A percentile compares a stretch with the other conserved stretches of the same genome.
Conservation (phyloP, 2,329 filamentous ascomycete genomes). For the Cercospora nicotianae region DNA sequence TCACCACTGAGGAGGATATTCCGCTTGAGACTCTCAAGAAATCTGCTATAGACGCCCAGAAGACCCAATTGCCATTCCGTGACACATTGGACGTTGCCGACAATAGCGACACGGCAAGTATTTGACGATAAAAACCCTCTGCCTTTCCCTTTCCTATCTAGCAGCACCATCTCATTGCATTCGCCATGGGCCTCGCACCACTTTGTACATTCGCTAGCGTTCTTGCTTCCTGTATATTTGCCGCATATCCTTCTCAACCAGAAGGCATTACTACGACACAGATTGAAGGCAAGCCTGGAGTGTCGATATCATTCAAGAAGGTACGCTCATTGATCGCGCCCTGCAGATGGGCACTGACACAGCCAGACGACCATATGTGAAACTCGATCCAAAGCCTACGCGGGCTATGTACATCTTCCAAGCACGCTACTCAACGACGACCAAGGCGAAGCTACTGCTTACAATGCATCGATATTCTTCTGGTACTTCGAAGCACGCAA, state of each 20-base stretch:
- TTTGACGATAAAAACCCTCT: background rate
- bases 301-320: slow-evolving; percentile 32
- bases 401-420: slow-evolving; percentile 58
- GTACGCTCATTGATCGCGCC: background rate
- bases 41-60: background rate
- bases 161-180: background rate
- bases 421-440: slow-evolving; percentile 37
- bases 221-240: slow-evolving; percentile 11
- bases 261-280: slow-evolving; percentile 20
- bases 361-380: slow-evolving; percentile 49
- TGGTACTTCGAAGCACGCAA: slow-evolving; percentile 63
- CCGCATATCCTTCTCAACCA: slow-evolving; percentile 22
- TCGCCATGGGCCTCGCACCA: background rate
- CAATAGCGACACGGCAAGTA: background rate
- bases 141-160: background rate
- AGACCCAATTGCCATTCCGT: background rate
- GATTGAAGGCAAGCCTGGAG: slow-evolving; percentile 15
- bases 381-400: slow-evolving; percentile 55
- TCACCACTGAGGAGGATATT: background rate
- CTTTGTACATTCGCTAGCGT: slow-evolving; percentile 3
- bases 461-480: slow-evolving; percentile 56
- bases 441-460: slow-evolving; percentile 20
- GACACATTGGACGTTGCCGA: background rate
- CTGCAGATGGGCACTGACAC: background rate
- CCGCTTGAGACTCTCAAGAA: background rate